Conservation (phyloP, 768 basidiomycete species). For the Strobilomyces confusus region DNA sequence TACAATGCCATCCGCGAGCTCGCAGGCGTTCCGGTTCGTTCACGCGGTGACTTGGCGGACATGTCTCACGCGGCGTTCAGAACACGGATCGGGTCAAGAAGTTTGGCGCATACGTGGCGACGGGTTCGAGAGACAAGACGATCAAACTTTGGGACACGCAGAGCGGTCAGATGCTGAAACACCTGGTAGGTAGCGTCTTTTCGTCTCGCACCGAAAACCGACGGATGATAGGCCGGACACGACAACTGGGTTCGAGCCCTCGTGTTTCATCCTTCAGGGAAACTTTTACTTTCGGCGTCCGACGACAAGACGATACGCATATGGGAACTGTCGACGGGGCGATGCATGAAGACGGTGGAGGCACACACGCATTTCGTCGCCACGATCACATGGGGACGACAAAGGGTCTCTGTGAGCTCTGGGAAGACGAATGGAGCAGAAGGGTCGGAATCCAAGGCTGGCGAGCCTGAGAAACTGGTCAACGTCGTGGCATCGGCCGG, state of each 20-base stretch:
- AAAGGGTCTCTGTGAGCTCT: constrained; percentile 40
- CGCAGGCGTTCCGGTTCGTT: constrained; percentile 62
- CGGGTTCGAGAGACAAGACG: constrained; percentile 86
- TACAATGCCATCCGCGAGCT: constrained; percentile 77
- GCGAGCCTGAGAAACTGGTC: constrained; percentile 52
- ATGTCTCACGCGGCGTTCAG: constrained; percentile 27
- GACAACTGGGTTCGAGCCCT: constrained; percentile 90
- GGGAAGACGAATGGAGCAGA: constrained; percentile 36
- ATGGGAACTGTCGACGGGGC: constrained; percentile 84
- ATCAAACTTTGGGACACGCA: constrained; percentile 89
- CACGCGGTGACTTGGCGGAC: background rate
- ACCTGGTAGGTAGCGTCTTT: constrained; percentile 45
- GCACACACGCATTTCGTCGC: constrained; percentile 85
- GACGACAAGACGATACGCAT: constrained; percentile 90
- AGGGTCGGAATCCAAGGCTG: constrained; percentile 31
- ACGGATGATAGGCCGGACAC: constrained; percentile 55
- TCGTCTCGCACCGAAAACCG: background rate
- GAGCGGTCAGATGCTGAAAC: constrained; percentile 76
- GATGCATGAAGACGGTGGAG: constrained; percentile 83
- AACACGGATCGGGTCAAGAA: constrained; percentile 48
- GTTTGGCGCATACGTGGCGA: constrained; percentile 62
- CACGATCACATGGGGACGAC: constrained; percentile 77
- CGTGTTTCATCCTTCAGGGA: constrained; percentile 87
- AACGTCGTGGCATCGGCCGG: constrained; percentile 70
- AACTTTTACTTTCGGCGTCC: constrained; percentile 84